These are phyloP conservation scores for Russula sp. DNA, from an alignment of 768 basidiomycete genomes.

Conservation along the genomic window DNA sequence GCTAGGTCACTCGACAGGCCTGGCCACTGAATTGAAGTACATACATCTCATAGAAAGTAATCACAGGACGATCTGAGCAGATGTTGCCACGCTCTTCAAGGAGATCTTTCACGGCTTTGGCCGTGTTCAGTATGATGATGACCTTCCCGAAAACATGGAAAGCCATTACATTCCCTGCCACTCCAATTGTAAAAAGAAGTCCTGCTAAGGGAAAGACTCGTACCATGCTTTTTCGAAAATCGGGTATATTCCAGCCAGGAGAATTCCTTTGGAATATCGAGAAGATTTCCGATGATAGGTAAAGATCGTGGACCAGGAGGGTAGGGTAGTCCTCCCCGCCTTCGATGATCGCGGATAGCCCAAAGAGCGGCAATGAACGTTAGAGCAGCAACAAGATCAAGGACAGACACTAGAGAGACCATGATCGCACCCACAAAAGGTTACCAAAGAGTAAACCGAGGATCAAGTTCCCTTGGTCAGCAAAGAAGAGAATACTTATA, in stretches of 20 bases:
- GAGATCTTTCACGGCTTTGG: conserved; percentile 41
- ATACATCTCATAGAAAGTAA: conserved; percentile 7
- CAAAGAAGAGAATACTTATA: no score
- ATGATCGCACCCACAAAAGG: neutral
- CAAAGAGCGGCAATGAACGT: neutral
- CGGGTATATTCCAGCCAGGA: conserved; percentile 10
- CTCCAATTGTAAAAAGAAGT: neutral
- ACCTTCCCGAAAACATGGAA: conserved; percentile 40
- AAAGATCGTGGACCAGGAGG: conserved; percentile 13
- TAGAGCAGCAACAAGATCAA: neutral
- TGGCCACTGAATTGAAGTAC: neutral
- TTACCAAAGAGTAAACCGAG: neutral
- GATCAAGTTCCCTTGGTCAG: no score
- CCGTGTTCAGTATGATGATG: conserved; percentile 45
- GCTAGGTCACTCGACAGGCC: neutral
- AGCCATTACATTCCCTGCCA: neutral
- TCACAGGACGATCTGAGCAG: conserved; percentile 5
- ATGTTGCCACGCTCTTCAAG: conserved; percentile 48
- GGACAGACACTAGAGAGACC: neutral
- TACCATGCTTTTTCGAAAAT: neutral
- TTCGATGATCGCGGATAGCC: neutral
- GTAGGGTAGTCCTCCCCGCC: neutral
- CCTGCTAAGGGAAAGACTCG: neutral
- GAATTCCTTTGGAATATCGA: conserved; percentile 11
- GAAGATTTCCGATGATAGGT: conserved; percentile 7